Base-by-base conservation (phyloP, 108 stramenopile species). In the Cyclotella sp. region DNA sequence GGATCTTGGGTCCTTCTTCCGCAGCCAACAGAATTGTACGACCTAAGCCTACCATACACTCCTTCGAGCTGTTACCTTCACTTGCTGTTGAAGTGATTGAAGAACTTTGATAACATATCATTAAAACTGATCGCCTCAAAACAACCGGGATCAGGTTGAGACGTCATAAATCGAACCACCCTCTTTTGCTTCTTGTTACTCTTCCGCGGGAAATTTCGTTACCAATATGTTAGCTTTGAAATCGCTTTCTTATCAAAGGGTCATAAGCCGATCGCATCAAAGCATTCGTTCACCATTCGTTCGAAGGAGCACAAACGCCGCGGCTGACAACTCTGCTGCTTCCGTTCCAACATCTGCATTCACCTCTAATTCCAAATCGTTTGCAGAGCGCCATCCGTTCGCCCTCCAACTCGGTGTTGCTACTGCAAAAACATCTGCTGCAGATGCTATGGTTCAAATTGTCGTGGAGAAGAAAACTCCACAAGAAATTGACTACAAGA, bases 371-470 rank as follows among this genome's bases (percentile, higher is more conserved):
- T 26, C 64, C 8, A 75, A 74, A 54, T 85, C 85, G 26, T 89
- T 89, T 40, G 83, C 86, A 18, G 88, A 91, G 65, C 75, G 84
- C 21, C 81, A 94, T 61, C 95, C 92, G 11, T 96, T 96, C 73
- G 71, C 82, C 8, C 90, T 93, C 58, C 93, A 96, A 82, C 77
- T 94, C 9, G 81, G 84, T 29, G 84, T 96, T 3, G 92, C 95
- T 9, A 94, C 95, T 18, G 72, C 67, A 26, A 96, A 96, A 74
- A 94, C 95, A 24, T 83, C 84, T 8, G 90, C 89, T 4, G 95
- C 95, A 15, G 95, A 96, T 62, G 59, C 94, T 19, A 61, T 94
- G 73, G 88, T 89, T 16, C 95, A 96, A 78, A 81, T 88, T n/a
- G 91, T 92, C 21, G 93, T 90, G 9, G 95, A 94, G 64, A 54